Conservation (phyloP, 768 basidiomycete species). For the Serendipita sp. region DNA sequence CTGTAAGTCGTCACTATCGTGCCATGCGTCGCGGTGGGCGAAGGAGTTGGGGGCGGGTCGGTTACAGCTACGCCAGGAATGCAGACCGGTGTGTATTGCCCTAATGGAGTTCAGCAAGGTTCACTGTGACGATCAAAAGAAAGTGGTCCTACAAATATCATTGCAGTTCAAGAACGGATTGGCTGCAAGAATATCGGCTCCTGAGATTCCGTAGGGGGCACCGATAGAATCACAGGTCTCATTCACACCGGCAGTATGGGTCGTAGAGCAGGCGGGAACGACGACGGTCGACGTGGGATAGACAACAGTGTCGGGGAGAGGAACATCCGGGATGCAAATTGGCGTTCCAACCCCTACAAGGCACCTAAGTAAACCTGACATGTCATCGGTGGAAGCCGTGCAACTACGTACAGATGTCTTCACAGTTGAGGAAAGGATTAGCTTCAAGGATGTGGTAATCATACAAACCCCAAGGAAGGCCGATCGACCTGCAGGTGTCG, state of each 20-base stretch:
- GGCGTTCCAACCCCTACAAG: too few relatives aligned
- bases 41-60: neutral
- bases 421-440: neutral
- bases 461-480: neutral
- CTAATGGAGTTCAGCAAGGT: neutral
- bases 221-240: neutral
- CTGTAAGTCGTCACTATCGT: neutral
- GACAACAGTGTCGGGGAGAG: neutral
- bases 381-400: neutral
- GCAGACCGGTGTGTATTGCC: neutral
- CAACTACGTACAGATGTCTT: neutral
- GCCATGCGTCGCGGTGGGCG: neutral
- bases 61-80: neutral
- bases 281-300: neutral
- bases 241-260: neutral
- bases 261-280: neutral
- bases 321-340: too few relatives aligned
- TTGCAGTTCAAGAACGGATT: neutral
- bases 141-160: neutral
- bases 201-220: neutral
- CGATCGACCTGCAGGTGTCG: neutral
- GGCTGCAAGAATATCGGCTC: neutral
- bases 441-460: neutral
- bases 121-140: too few relatives aligned
- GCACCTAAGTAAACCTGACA: neutral